Evolutionary conservation across 2,329 filamentous ascomycete genomes (phyloP), one percentile per base, ranked within the genome.

Genomic region (Helotiales sp.): DNA sequence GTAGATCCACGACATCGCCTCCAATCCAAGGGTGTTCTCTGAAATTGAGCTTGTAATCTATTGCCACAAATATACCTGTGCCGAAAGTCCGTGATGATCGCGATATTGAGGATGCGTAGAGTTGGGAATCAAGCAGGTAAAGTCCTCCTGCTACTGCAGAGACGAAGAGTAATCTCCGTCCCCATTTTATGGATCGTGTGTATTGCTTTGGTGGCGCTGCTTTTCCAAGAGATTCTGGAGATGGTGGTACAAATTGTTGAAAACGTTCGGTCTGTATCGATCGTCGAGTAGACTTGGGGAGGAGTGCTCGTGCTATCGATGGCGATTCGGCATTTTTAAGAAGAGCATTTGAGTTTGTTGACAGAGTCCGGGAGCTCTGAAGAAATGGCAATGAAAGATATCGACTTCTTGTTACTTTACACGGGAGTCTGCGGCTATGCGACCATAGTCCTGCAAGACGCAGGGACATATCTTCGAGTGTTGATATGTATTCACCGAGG

Each of bases 11-110:
- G 38, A 96, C 85, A 19, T 85, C 87, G 51, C 87, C 84, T 24
- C 88, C 91, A 50, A 87, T 82, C 55, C 87, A 82, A 6, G 93
- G 93, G 63, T 91, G 78, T 5, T 90, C 82, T 5, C 91, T 85
- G 74, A 99, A 99, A 75, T 99, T 98, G 73, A 98, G 79, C 77
- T 97, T 98, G 79, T 99, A 98, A 77, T 99, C 95, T 24, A 93
- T 70, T 0, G 93, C 93, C 15, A 96, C 89, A 46, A 93, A 70
- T 10, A 96, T 76, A 7, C 92, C 93, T 2, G 85, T 85, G 38
- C 82, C 81, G 72, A 98, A 96, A 0, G 95, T 97, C 40, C 89
- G 88, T 40, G 89, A 74, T 24, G 90, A 93, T 55, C 95, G 89
- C 34, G 82, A 85, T 25, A 96, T 76, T 12, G 90, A 88, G 0